Evolutionary conservation across 345 rosid species (phyloP), one percentile per base, ranked within the genome.

Genomic region (Linum tenue): DNA sequence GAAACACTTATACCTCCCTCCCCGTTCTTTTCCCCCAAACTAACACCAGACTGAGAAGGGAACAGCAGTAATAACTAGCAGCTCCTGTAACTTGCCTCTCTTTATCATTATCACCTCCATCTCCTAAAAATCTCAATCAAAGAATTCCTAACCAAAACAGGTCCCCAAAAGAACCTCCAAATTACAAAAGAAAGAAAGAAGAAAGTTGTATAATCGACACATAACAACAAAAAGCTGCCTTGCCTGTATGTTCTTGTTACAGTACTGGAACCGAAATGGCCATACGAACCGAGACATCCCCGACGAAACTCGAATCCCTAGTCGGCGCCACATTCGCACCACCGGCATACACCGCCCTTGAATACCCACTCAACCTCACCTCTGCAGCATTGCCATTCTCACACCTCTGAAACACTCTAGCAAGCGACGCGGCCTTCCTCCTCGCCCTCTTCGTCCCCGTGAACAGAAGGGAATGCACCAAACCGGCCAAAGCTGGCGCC

Each of bases 401-500:
- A 5, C 88, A 70, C 70, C 95, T 86, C 69, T 89, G 96, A 51
- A 88, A 89, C 70, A 87, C 95, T 68, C 96, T 79, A 37, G 91
- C 97, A 64, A 91, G 97, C 3, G 99, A 91, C 59, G 94, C 94
- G 0, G 97, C 96, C 73, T 95, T 95, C 67, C 99, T 80, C 75
- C 96, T 83, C 2, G 99, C 99, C 12, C 99, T 77, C 73, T 89
- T 94, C 38, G 99, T 89, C 59, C 99, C 96, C 0, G 95, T 94
- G 69, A 91, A 91, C 68, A 94, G 72, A 38, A 94, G 81, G 7
- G 83, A 72, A 63, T 86, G 96, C 9, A 94, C 85, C 79, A 94
- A 73, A 53, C 97, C 86, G 0, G 76, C 90, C 70, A 94, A 79
- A 35, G 99, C 83, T 0, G 97, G 97, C 10, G 94, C 88, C 71